Evolutionary conservation across 345 rosid species (phyloP).

Genomic region (Geranium rotundifolium): DNA sequence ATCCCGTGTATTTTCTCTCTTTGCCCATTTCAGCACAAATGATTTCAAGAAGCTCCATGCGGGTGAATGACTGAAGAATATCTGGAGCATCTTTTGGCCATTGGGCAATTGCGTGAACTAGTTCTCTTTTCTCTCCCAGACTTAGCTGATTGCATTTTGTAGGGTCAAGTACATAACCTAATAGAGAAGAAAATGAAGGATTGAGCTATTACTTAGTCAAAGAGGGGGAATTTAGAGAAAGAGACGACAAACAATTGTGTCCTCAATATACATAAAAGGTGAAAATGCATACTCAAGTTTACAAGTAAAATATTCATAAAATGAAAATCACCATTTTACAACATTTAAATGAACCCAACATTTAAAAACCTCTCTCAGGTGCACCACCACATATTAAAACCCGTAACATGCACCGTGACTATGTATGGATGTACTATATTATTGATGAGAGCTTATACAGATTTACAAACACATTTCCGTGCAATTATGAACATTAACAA

Average conservation of each 20-base stretch:
- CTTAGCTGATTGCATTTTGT: constrained; percentile 37
- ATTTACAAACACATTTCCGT: neutral
- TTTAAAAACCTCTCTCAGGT: too few species aligned
- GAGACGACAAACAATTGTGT: neutral
- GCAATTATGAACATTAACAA: neutral
- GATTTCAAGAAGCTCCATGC: constrained; percentile 70
- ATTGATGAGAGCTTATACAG: neutral
- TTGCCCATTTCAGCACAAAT: constrained; percentile 82
- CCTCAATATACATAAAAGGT: neutral
- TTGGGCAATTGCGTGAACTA: constrained; percentile 48
- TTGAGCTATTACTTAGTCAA: neutral
- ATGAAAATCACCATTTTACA: too few species aligned
- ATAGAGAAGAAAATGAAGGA: neutral
- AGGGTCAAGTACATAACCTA: constrained; percentile 47
- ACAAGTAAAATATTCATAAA: too few species aligned
- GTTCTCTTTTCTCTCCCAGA: constrained; percentile 58
- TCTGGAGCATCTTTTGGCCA: constrained; percentile 47
- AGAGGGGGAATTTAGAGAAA: neutral
- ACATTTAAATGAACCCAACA: too few species aligned
- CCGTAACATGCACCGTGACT: neutral
- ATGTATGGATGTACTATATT: neutral
- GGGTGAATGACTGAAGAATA: constrained; percentile 61
- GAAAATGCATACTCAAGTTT: neutral
- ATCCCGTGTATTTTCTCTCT: constrained; percentile 63
- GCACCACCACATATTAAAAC: too few species aligned